A percentile compares a stretch with the other conserved stretches of the same genome.
phyloP scores from a whole-genome alignment of 1,284 basidiomycete species.

The Apiotrichum laibachii region DNA sequence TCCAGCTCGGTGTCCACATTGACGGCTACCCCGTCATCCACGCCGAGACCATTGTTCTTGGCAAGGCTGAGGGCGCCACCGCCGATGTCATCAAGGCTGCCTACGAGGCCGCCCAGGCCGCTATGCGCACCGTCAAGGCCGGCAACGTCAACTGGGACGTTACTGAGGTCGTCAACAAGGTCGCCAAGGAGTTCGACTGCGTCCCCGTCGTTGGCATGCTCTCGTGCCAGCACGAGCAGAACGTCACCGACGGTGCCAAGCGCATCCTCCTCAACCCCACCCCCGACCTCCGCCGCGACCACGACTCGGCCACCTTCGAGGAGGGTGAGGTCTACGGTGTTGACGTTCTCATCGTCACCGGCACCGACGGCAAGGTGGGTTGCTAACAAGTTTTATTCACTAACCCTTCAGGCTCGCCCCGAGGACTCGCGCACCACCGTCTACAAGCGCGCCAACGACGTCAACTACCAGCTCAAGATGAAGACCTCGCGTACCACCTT shows the following conservation, averaged over 20 bases:
- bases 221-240: slow-evolving; percentile 67
- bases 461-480: slow-evolving; percentile 96
- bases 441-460: slow-evolving; percentile 80
- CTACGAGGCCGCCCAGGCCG: slow-evolving; percentile 85
- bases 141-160: slow-evolving; percentile 94
- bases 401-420: slow-evolving; percentile 53
- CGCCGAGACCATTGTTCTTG: slow-evolving; percentile 88
- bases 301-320: slow-evolving; percentile 77
- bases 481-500: slow-evolving; percentile 93
- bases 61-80: slow-evolving; percentile 72
- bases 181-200: slow-evolving; percentile 71
- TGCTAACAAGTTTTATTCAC: not conserved
- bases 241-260: slow-evolving; percentile 96
- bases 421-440: slow-evolving; percentile 89
- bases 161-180: slow-evolving; percentile 78
- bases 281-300: slow-evolving; percentile 76
- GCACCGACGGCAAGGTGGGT: slow-evolving; percentile 78
- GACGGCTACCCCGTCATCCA: slow-evolving; percentile 66
- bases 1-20: slow-evolving; percentile 94
- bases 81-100: slow-evolving; percentile 93
- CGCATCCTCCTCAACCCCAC: slow-evolving; percentile 86
- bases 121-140: slow-evolving; percentile 79
- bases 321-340: slow-evolving; percentile 96
- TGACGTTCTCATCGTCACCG: slow-evolving; percentile 85
- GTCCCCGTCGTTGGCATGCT: slow-evolving; percentile 81